Evolutionary conservation across 2,329 filamentous ascomycete species (phyloP).

Genomic region (Nothophoma quercina): DNA sequence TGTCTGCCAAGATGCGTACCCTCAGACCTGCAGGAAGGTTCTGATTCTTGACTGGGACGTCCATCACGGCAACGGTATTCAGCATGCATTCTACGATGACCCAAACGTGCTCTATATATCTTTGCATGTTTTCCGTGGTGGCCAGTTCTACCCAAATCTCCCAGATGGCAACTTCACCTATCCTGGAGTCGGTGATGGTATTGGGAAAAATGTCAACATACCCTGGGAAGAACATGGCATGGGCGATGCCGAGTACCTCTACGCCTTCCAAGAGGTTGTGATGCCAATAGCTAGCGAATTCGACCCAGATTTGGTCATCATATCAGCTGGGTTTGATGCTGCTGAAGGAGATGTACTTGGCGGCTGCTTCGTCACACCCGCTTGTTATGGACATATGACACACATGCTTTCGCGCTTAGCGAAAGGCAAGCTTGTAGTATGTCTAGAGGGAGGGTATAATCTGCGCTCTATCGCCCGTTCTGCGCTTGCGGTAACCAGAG

Average conservation of each 20-base stretch:
- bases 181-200: constrained; percentile 64
- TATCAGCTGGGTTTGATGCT: constrained; percentile 95
- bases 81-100: constrained; percentile 95
- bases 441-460: constrained; percentile 95
- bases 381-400: constrained; percentile 97
- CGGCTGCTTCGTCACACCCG: constrained; percentile 88
- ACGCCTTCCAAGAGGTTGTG: constrained; percentile 92
- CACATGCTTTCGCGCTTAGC: constrained; percentile 98
- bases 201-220: constrained; percentile 73
- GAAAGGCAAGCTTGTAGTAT: constrained; percentile 87
- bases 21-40: constrained; percentile 83
- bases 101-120: constrained; percentile 97
- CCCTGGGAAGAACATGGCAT: constrained; percentile 76
- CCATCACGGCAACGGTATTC: constrained; percentile 86
- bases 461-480: constrained; percentile 91
- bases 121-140: constrained; percentile 85
- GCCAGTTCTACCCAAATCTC: constrained; percentile 80
- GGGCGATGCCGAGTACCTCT: constrained; percentile 96
- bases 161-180: constrained; percentile 66
- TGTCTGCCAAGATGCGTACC: constrained; percentile 83
- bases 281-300: constrained; percentile 97
- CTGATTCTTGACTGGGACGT: constrained; percentile 91
- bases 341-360: constrained; percentile 92
- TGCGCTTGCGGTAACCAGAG: constrained; percentile 87
- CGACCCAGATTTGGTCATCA: constrained; percentile 90